Conservation (phyloP, 306 rosid genomes). For the Vigna angularis region DNA sequence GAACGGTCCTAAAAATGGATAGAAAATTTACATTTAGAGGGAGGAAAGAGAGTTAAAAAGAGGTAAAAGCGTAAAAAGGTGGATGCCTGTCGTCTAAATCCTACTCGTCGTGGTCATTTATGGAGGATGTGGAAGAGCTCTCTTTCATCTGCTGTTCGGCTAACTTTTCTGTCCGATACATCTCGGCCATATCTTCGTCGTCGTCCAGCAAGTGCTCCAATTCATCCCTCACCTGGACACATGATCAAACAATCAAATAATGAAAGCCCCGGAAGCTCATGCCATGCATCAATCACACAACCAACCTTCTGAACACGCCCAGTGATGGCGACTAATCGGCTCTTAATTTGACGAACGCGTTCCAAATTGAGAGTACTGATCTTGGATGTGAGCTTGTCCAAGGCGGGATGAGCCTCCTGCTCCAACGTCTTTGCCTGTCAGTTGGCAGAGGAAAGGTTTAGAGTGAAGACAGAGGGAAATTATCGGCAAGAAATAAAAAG, state of each 20-base stretch:
- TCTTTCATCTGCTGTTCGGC: constrained; percentile 67
- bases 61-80: too few species aligned
- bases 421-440: constrained; percentile 71
- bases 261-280: too few species aligned
- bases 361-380: constrained; percentile 97
- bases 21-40: too few species aligned
- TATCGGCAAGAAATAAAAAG: too few species aligned
- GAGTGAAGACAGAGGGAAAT: too few species aligned
- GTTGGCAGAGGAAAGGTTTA: too few species aligned
- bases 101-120: constrained; percentile 40
- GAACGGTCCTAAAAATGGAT: constrained; percentile 46
- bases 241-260: too few species aligned
- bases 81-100: neutral
- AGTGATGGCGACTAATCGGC: constrained; percentile 93
- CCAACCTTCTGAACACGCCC: constrained; percentile 91
- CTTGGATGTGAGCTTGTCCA: constrained; percentile 94
- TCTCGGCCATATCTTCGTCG: constrained; percentile 98
- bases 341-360: constrained; percentile 94
- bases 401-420: constrained; percentile 95
- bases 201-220: constrained; percentile 94
- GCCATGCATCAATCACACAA: too few species aligned
- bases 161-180: constrained; percentile 88
- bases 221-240: constrained; percentile 64
- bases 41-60: too few species aligned
- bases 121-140: constrained; percentile 64